Conservation (phyloP, 2,329 filamentous ascomycete genomes). For the Ramichloridium luteum region DNA sequence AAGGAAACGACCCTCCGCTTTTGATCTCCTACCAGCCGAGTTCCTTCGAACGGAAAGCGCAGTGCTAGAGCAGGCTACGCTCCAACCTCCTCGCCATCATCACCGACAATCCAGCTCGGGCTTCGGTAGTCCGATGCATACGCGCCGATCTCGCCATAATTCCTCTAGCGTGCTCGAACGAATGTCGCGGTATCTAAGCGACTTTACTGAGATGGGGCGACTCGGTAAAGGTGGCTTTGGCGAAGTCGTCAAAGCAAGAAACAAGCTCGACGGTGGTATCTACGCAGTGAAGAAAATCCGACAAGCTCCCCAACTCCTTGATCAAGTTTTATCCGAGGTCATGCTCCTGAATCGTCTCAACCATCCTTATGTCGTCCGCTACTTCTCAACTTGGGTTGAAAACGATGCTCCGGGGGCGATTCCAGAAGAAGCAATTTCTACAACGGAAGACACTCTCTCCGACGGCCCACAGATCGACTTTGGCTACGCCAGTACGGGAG, state of each 20-base stretch:
- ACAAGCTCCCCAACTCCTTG: slow-evolving; percentile 58
- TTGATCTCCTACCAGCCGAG: slow-evolving; percentile 51
- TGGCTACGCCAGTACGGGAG: slow-evolving; percentile 53
- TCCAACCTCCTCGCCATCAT: neutral
- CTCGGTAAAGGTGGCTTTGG: slow-evolving; percentile 92
- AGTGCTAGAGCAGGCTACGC: slow-evolving; percentile 20
- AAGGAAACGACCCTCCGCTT: slow-evolving; percentile 74
- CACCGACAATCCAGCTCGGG: slow-evolving; percentile 13
- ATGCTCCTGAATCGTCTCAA: slow-evolving; percentile 84
- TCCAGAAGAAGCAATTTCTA: slow-evolving; percentile 15
- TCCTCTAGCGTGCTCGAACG: slow-evolving; percentile 20
- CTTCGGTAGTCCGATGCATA: slow-evolving; percentile 13
- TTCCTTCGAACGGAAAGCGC: slow-evolving; percentile 41
- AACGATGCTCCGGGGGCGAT: slow-evolving; percentile 34
- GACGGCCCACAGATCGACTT: slow-evolving; percentile 51
- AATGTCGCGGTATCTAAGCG: slow-evolving; percentile 65
- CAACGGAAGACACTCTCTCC: slow-evolving; percentile 28
- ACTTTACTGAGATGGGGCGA: slow-evolving; percentile 81
- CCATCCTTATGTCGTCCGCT: slow-evolving; percentile 76
- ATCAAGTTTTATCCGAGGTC: slow-evolving; percentile 73
- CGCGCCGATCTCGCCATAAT: slow-evolving; percentile 21
- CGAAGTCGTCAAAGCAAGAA: slow-evolving; percentile 87
- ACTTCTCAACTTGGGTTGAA: slow-evolving; percentile 93
- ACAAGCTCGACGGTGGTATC: slow-evolving; percentile 83
- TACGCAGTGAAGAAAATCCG: slow-evolving; percentile 97